Evolutionary conservation across 2,329 filamentous ascomycete genomes (phyloP), one percentile per base, ranked within the genome.

Genomic region (Arthrobotrys sinensis): DNA sequence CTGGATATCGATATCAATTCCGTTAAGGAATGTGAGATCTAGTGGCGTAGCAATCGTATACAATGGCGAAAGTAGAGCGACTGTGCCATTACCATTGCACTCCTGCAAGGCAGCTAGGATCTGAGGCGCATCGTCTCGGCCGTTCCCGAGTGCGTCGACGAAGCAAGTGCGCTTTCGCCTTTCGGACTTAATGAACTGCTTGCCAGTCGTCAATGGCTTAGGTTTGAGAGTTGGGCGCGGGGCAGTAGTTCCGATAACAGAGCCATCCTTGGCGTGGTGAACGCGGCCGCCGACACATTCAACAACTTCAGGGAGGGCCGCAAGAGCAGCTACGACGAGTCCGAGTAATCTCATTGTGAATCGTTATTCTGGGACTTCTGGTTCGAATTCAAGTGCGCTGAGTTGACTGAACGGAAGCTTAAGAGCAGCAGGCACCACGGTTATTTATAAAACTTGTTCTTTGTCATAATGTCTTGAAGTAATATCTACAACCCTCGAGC

Each of bases 21-120:
- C 85, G 50, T 89, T 85, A 16, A 92, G 84, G 82, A 90, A 91
- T 0, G 89, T 91, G 80, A 92, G 83, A 80, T 92, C 89, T 38
- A 92, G 82, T 0, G 90, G 89, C 0, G 89, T 91, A 12, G 87
- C 90, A 77, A 92, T 87, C 1, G 86, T 88, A 82, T 92, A 92
- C 72, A 86, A 84, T 34, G 88, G 87, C 16, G 85, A 84, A 2
- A 87, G 85, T 55, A 92, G 88, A 1, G 91, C 85, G 4, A 91
- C 87, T 11, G 88, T 88, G 6, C 90, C 90, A 10, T 90, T 90
- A 76, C 89, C 84, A 81, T 91, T 91, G 83, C 90, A 91, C 72
- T 86, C 81, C 52, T 89, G 84, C 69, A 91, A 83, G 0, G 89
- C 89, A 0, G 85, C 82, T 7, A 91, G 80, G 62, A 91, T 88